Percentiles rank a stretch among this genome's conserved stretches.
Conservation (phyloP, 306 rosid genomes). For the Castanea sativa region DNA sequence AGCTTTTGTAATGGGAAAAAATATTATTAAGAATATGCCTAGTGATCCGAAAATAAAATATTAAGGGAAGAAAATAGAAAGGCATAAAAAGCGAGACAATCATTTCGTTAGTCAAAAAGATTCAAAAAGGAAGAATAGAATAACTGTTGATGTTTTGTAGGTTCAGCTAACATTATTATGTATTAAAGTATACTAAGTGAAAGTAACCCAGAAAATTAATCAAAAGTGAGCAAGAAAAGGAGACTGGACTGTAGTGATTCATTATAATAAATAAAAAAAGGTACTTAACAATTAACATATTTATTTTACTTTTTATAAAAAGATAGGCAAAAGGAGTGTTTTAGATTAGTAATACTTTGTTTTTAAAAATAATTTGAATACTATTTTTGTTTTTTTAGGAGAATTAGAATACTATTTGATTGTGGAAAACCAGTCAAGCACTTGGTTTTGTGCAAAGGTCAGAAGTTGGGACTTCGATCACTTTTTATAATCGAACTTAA, state of each 20-base stretch:
- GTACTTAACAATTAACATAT: not conserved
- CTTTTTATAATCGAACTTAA: not conserved
- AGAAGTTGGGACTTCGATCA: not conserved
- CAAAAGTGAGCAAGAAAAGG: conserved; percentile 5
- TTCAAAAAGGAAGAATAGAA: not conserved
- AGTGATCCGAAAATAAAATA: not conserved
- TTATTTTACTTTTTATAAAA: not conserved
- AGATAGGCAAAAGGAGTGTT: not conserved
- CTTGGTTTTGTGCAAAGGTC: not conserved
- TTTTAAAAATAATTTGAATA: not conserved
- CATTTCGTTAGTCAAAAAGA: conserved; percentile 7
- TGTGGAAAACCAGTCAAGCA: conserved; percentile 23
- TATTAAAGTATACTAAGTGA: not conserved
- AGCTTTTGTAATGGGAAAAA: not conserved
- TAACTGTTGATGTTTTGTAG: not conserved
- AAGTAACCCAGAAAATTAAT: not conserved
- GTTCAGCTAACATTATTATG: not conserved
- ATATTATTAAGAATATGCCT: not conserved
- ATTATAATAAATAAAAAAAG: not conserved
- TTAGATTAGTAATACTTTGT: not conserved
- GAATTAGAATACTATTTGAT: not conserved
- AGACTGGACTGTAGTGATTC: not conserved
- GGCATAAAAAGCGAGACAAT: not conserved
- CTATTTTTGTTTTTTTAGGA: not conserved
- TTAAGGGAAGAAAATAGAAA: not conserved